Evolutionary conservation across 2,329 filamentous ascomycete genomes (phyloP).

Genomic region (Trichophyton rubrum): DNA sequence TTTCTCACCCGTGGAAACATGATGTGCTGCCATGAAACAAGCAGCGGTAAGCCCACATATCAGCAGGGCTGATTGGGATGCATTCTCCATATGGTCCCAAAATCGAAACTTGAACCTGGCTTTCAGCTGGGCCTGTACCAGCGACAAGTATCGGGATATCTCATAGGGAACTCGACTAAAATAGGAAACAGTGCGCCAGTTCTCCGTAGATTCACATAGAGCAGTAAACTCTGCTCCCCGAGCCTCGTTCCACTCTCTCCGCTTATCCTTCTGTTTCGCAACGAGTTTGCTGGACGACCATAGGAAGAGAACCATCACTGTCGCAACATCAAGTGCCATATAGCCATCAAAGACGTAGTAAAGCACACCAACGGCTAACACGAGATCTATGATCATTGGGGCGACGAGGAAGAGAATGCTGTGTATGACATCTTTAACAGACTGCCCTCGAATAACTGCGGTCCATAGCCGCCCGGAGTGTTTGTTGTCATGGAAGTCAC

Average conservation of each 20-base stretch:
- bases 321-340: conserved; percentile 40
- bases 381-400: conserved; percentile 51
- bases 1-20: conserved; percentile 38
- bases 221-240: conserved; percentile 40
- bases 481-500: conserved; percentile 57
- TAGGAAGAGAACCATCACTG: conserved; percentile 40
- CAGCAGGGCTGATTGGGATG: conserved; percentile 36
- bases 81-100: conserved; percentile 24
- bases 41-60: conserved; percentile 38
- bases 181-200: conserved; percentile 47
- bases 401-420: conserved; percentile 47
- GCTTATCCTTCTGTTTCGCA: conserved; percentile 28
- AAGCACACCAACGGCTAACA: conserved; percentile 49
- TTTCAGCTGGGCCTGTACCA: conserved; percentile 28
- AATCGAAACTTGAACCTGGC: conserved; percentile 26
- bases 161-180: conserved; percentile 49
- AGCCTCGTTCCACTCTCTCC: conserved; percentile 29
- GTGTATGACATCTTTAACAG: conserved; percentile 48
- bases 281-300: conserved; percentile 36
- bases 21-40: conserved; percentile 42
- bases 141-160: conserved; percentile 35
- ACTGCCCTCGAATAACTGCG: conserved; percentile 50
- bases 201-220: conserved; percentile 46
- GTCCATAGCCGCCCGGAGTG: conserved; percentile 53
- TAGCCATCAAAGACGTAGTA: conserved; percentile 51